Evolutionary conservation across 441 rosid genomes (phyloP), one percentile per base, ranked within the genome.

Genomic region (Aquilaria agallochum): DNA sequence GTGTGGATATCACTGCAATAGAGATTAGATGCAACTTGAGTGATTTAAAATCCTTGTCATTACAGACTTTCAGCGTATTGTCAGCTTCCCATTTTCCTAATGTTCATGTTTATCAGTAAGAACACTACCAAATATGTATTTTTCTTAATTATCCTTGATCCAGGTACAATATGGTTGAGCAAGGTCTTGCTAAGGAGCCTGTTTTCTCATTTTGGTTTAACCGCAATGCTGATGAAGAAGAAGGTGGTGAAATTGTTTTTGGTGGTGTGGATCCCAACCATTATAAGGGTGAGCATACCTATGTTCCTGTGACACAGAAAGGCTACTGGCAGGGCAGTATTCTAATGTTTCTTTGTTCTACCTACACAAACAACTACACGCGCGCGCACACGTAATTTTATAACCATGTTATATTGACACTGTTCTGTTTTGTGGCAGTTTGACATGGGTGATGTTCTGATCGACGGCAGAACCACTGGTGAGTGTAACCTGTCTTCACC

Each of bases 131-230:
- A 5, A 36, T 8, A 5, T 36, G 42, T 36, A 33, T 48, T 59
- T 52, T 27, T 15, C 45, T 64, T 46, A 15, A 10, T 56, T 34
- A 11, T 68, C 30, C 46, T 49, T 59, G 14, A 5, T 61, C 59
- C 68, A 90, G 97, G 97, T 86, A 88, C 74, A 88, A 88, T 71
- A 90, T 90, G 97, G 79, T 88, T 62, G 68, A 80, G n/a, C 97
- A 86, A 80, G 91, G 91, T 42, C 91, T 88, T 56, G 78, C 84
- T 48, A 73, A 76, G 36, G 80, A 83, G 15, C 87, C 89, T 0
- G 77, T 90, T 40, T 90, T 90, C 68, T 88, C 97, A 27, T 90
- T 90, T 76, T 90, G 93, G 97, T 81, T 90, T 68, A 90, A 84
- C 66, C 95, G 93, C 63, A 77, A 90, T 51, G 68, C 79, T 32